Conservation (phyloP, 345 rosid species). For the Rubroshorea leprosula region DNA sequence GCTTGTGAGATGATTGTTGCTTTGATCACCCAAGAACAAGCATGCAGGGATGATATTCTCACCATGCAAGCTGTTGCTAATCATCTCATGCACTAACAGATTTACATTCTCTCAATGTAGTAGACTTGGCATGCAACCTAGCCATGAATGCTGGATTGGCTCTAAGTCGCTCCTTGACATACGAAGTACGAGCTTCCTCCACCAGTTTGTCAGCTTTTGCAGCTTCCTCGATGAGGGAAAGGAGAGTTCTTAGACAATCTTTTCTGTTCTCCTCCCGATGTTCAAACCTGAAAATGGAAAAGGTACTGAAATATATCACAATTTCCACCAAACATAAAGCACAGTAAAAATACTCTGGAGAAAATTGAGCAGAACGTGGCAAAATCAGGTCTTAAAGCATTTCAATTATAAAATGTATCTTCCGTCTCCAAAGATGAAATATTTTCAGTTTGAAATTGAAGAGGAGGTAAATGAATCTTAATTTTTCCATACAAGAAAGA, state of each 20-base stretch:
- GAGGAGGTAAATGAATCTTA: too few species aligned
- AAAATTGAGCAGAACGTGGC: neutral
- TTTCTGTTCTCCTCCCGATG: slow-evolving; percentile 94
- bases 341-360: neutral
- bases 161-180: slow-evolving; percentile 71
- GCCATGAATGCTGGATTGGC: slow-evolving; percentile 86
- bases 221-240: slow-evolving; percentile 76
- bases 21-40: too few species aligned
- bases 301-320: neutral
- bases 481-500: too few species aligned
- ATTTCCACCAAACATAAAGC: neutral
- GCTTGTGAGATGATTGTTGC: too few species aligned
- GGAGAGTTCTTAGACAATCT: slow-evolving; percentile 83
- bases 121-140: slow-evolving; percentile 62
- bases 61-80: neutral
- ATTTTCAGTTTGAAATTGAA: too few species aligned
- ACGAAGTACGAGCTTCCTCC: slow-evolving; percentile 60
- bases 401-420: too few species aligned
- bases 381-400: neutral
- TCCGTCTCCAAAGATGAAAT: too few species aligned
- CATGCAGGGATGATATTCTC: too few species aligned
- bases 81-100: slow-evolving; percentile 30
- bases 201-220: slow-evolving; percentile 74
- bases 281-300: slow-evolving; percentile 60
- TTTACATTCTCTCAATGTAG: slow-evolving; percentile 32